Percentiles rank a stretch among this genome's conserved stretches.
These are phyloP conservation scores for Aspergillus phoenicis DNA, from an alignment of 2,329 filamentous ascomycete species.

Conservation along the genomic window DNA sequence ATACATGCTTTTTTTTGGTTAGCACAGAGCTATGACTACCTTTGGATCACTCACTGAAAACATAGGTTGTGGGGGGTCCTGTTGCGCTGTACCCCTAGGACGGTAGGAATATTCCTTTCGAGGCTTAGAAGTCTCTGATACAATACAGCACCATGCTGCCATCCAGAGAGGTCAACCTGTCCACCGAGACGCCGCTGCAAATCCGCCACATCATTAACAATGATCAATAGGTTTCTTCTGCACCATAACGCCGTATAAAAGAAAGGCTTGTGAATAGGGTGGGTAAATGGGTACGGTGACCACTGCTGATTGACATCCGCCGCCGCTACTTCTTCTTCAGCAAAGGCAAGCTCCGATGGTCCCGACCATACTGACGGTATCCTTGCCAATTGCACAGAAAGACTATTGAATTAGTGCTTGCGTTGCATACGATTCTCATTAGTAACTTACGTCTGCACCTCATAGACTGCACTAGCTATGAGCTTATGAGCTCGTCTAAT, in stretches of 20 bases:
- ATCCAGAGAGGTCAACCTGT: background rate
- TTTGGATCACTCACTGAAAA: background rate
- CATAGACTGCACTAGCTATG: slow-evolving; percentile 2
- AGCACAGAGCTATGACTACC: background rate
- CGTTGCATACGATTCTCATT: background rate
- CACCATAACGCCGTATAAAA: background rate
- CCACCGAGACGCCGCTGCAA: background rate
- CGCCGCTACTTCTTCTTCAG: background rate
- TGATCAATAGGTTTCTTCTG: background rate
- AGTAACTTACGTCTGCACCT: slow-evolving; percentile 5
- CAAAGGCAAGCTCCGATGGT: background rate
- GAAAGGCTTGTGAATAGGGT: background rate
- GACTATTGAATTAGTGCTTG: background rate
- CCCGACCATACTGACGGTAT: background rate
- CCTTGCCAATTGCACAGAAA: slow-evolving; percentile 1
- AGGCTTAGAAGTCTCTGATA: background rate
- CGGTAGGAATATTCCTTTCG: background rate
- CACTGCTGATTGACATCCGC: slow-evolving; percentile 2
- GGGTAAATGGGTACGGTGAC: slow-evolving; percentile 3
- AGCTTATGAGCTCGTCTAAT: background rate
- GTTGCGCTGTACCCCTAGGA: slow-evolving; percentile 1
- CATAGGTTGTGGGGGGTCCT: slow-evolving; percentile 4
- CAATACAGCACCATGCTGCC: slow-evolving; percentile 1
- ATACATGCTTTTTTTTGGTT: background rate
- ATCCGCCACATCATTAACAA: background rate